phyloP scores from a whole-genome alignment of 495 filamentous ascomycete species.

The Pseudoneurospora amorphoporcata region DNA sequence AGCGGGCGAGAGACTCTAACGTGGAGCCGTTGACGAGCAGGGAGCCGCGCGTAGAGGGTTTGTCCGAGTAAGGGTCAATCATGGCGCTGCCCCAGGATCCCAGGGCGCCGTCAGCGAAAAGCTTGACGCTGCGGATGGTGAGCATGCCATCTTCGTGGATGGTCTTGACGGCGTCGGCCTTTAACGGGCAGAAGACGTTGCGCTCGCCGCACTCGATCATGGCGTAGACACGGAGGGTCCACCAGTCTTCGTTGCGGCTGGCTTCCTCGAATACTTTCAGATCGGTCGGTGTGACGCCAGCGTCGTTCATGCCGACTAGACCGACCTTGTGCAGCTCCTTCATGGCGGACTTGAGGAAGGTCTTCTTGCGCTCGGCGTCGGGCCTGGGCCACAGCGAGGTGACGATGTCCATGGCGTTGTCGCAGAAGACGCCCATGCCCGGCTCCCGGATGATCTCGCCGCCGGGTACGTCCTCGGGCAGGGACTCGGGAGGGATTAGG shows the following conservation, averaged over 20 bases:
- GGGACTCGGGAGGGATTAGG: constrained; percentile 35
- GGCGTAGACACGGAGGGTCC: constrained; percentile 48
- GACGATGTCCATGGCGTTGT: constrained; percentile 57
- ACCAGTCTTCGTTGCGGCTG: constrained; percentile 32
- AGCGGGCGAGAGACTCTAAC: constrained; percentile 35
- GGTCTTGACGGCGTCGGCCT: constrained; percentile 31
- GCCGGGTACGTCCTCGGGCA: constrained; percentile 44
- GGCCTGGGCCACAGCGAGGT: constrained; percentile 44
- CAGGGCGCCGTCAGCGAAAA: constrained; percentile 55
- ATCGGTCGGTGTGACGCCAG: constrained; percentile 43
- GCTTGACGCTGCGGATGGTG: constrained; percentile 44
- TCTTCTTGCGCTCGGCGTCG: constrained; percentile 31
- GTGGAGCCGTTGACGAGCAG: constrained; percentile 48
- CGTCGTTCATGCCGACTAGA: constrained; percentile 53
- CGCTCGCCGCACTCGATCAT: constrained; percentile 53
- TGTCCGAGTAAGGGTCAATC: constrained; percentile 51
- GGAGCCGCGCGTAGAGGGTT: constrained; percentile 42
- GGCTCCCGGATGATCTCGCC: constrained; percentile 47
- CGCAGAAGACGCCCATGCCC: constrained; percentile 57
- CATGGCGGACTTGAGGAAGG: constrained; percentile 45
- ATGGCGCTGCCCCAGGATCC: constrained; percentile 56
- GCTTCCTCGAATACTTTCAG: constrained; percentile 40
- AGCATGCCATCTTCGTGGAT: constrained; percentile 32
- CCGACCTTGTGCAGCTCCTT: constrained; percentile 46
- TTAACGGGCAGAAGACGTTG: constrained; percentile 47